Percentiles rank a stretch among this genome's conserved stretches.
Evolutionary conservation across 2,329 filamentous ascomycete genomes (phyloP).

Genomic region (Neonectria neomacrospora): DNA sequence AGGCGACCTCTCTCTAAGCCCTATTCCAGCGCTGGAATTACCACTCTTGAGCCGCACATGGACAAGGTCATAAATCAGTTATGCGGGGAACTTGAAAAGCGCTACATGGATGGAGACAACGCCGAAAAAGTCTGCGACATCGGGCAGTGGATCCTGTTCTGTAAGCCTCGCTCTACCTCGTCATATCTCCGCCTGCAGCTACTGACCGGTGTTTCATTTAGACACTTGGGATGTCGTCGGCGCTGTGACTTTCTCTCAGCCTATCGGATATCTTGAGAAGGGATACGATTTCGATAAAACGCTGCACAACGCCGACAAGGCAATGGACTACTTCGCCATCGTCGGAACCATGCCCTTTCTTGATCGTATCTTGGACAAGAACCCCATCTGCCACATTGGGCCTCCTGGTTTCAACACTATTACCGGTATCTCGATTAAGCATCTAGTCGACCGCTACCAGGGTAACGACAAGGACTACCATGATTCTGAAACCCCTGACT

Average conservation of each 20-base stretch:
- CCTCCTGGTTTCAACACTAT: conserved; percentile 47
- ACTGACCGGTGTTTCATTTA: conserved; percentile 6
- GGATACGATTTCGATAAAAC: conserved; percentile 52
- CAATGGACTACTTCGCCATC: conserved; percentile 49
- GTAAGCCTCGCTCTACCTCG: conserved; percentile 39
- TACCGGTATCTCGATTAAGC: conserved; percentile 44
- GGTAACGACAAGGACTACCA: conserved; percentile 45
- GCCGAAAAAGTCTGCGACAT: conserved; percentile 48
- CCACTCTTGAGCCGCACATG: conserved; percentile 43
- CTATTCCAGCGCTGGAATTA: conserved; percentile 39
- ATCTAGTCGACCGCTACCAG: conserved; percentile 44
- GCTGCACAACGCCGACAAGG: conserved; percentile 46
- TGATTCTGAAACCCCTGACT: conserved; percentile 47
- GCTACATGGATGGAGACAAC: conserved; percentile 45
- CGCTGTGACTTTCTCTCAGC: conserved; percentile 53
- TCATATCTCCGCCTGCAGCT: not conserved
- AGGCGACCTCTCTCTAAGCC: conserved; percentile 43
- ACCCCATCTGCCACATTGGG: conserved; percentile 49
- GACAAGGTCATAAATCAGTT: conserved; percentile 47
- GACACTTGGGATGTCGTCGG: conserved; percentile 56
- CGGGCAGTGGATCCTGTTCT: conserved; percentile 55
- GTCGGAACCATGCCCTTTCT: conserved; percentile 47
- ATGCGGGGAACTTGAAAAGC: conserved; percentile 46
- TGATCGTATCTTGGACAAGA: conserved; percentile 53
- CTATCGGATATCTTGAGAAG: conserved; percentile 55